These are phyloP conservation scores for Trichosporon sp. DNA, from an alignment of 1,284 basidiomycete genomes.

Conservation along the genomic window DNA sequence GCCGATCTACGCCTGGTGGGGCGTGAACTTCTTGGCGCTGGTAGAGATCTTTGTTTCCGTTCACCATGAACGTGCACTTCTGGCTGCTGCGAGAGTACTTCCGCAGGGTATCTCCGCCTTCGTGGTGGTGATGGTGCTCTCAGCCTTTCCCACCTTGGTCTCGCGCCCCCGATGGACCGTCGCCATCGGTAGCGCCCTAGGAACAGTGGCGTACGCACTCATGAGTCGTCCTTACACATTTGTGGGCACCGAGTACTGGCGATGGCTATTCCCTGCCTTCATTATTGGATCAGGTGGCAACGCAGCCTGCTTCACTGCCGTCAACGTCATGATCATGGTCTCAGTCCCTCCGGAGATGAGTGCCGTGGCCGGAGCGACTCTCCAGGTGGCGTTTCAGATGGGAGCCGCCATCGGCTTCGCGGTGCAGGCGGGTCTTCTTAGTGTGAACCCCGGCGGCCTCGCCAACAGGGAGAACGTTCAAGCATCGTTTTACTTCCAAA, in stretches of 20 bases:
- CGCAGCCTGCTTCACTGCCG: constrained; percentile 36
- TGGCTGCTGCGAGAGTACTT: constrained; percentile 42
- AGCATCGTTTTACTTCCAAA: constrained; percentile 45
- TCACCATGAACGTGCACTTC: constrained; percentile 35
- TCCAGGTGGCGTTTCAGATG: constrained; percentile 51
- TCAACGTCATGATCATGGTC: constrained; percentile 47
- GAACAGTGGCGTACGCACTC: constrained; percentile 39
- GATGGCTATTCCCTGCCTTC: constrained; percentile 44
- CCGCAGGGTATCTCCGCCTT: constrained; percentile 39
- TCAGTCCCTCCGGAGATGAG: constrained; percentile 43
- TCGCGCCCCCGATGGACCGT: constrained; percentile 39
- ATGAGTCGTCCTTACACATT: constrained; percentile 27
- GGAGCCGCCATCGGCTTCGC: constrained; percentile 48
- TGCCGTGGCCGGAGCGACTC: constrained; percentile 51
- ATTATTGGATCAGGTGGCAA: constrained; percentile 42
- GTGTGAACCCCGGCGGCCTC: constrained; percentile 43
- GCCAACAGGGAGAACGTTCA: constrained; percentile 44
- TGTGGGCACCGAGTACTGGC: constrained; percentile 47
- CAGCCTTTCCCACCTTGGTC: constrained; percentile 31
- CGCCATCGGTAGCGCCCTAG: constrained; percentile 33
- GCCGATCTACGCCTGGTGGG: constrained; percentile 50
- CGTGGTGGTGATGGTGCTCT: constrained; percentile 27
- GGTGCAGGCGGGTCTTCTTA: constrained; percentile 51
- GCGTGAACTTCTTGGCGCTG: constrained; percentile 34
- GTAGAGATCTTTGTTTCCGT: constrained; percentile 36